Evolutionary conservation across 2,329 filamentous ascomycete genomes (phyloP), one percentile per base, ranked within the genome.

Genomic region (Ramichloridium luteum): DNA sequence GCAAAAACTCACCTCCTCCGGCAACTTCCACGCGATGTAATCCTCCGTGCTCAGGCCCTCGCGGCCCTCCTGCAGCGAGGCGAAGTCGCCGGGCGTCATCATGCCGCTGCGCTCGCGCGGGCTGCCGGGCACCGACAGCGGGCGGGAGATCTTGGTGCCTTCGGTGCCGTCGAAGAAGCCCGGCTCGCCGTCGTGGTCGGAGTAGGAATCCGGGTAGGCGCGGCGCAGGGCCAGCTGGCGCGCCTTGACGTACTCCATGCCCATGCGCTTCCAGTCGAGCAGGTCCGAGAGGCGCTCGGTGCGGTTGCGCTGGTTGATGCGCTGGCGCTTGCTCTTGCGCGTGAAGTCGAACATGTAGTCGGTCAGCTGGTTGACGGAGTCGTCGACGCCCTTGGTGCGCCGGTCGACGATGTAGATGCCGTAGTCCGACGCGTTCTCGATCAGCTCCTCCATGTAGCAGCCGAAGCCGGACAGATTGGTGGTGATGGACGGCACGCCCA

Each of bases 1-100:
- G n/a, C n/a, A n/a, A n/a, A n/a, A n/a, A n/a, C 86, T 80, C 72
- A 96, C 51, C 42, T 54, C 50, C 32, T 54, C 51, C 80, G 88
- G 90, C 37, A 96, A 66, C 62, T 92, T 93, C 90, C 90, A 98
- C 17, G 88, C 81, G 51, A 96, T 84, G 57, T 98, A 96, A 54
- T 98, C 90, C 60, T 98, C 90, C 0, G 90, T 96, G 62, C 71
- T 90, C 46, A 98, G 62, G 1, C 88, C 86, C 58, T 98, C 90
- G 26, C 80, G 79, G 27, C 85, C 84, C 60, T 98, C 90, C 60
- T 96, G 90, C 34, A 98, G 65, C 46, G 84, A 93, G 16, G 85
- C 90, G 67, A 96, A 96, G 58, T 98, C 90, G 28, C 90, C 90
- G 5, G 90, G 90, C 1, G 90, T 98, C 90, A 98, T 96, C 85